Evolutionary conservation across 805 yeast species (phyloP), one percentile per base, ranked within the genome.

Genomic region (Isabelozyma heimii): DNA sequence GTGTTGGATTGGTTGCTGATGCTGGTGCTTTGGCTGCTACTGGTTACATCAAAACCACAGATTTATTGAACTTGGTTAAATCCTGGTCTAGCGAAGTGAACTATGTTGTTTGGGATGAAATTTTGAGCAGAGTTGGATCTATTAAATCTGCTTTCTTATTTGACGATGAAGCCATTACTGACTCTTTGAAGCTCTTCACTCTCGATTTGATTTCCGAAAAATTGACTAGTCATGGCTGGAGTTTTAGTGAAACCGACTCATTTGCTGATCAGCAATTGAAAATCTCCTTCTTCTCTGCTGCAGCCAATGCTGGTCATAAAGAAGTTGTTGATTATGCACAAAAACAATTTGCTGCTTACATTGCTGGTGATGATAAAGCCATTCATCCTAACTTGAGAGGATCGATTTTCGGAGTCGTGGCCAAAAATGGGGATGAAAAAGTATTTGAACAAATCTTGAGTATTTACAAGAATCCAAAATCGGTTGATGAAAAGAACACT

Each of bases 1-100:
- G 89, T 67, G 82, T 85, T 48, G 92, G 91, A 40, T 76, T 86
- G 56, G 86, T 87, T 43, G 87, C 91, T n/a, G 95, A 88, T 69
- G 88, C 88, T 15, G 82, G 79, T 46, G 80, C 89, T 8, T 75
- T 87, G 55, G 82, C 92, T 5, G 70, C 83, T 26, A 83, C 92
- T 15, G 94, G 94, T 28, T 78, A 79, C 57, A 80, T 85, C 48
- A 72, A 84, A 24, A 81, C 91, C 33, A 72, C 81, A 4, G 82
- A 77, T 57, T 76, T 85, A 60, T 77, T 86, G 56, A 70, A 74
- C 52, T 78, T 86, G 61, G 76, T 85, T 40, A 75, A 79, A 48
- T 72, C 77, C 14, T 84, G 90, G 89, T 75, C 78, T 40, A 60
- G 67, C 15, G 89, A 84, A 67, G 51, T 71, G 16, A 82, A 82